A percentile compares a stretch with the other conserved stretches of the same genome.
Evolutionary conservation across 2,329 filamentous ascomycete genomes (phyloP).

Genomic region (Moelleriella libera): DNA sequence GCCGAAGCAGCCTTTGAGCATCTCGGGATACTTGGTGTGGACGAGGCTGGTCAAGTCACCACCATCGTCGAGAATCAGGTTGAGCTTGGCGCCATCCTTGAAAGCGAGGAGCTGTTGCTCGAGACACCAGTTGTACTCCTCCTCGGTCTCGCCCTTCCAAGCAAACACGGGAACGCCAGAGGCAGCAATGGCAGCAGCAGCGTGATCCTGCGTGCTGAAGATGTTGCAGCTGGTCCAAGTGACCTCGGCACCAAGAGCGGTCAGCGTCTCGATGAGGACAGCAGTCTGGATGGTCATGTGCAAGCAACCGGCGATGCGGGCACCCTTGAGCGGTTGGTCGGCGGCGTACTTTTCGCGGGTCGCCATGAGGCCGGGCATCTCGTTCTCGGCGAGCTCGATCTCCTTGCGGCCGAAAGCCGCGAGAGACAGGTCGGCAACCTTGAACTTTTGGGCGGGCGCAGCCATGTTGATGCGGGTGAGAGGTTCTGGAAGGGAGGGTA

Average conservation of each 20-base stretch:
- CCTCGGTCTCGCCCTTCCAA: slow-evolving; percentile 87
- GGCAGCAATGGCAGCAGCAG: slow-evolving; percentile 91
- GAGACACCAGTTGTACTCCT: slow-evolving; percentile 99
- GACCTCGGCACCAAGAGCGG: slow-evolving; percentile 87
- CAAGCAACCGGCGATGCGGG: slow-evolving; percentile 92
- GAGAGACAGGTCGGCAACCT: slow-evolving; percentile 96
- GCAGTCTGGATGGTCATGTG: slow-evolving; percentile 99
- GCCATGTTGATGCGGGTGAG: slow-evolving; percentile 31
- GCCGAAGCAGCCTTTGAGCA: slow-evolving; percentile 96
- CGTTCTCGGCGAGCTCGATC: slow-evolving; percentile 92
- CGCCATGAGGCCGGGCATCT: slow-evolving; percentile 97
- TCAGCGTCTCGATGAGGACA: slow-evolving; percentile 97
- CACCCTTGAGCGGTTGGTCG: slow-evolving; percentile 88
- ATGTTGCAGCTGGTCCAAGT: slow-evolving; percentile 99
- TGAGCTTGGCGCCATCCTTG: slow-evolving; percentile 92
- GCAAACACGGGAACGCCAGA: slow-evolving; percentile 75
- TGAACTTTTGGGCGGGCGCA: slow-evolving; percentile 85
- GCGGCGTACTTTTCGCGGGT: slow-evolving; percentile 81
- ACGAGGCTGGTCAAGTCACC: slow-evolving; percentile 93
- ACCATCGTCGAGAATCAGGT: slow-evolving; percentile 98
- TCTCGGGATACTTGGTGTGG: slow-evolving; percentile 96
- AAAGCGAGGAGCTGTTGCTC: slow-evolving; percentile 96
- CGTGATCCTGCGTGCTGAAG: slow-evolving; percentile 98
- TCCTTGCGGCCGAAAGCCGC: slow-evolving; percentile 98
- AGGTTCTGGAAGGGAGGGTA: slow-evolving; percentile 4